phyloP scores from a whole-genome alignment of 768 basidiomycete species.

The Naganishia kalamii region DNA sequence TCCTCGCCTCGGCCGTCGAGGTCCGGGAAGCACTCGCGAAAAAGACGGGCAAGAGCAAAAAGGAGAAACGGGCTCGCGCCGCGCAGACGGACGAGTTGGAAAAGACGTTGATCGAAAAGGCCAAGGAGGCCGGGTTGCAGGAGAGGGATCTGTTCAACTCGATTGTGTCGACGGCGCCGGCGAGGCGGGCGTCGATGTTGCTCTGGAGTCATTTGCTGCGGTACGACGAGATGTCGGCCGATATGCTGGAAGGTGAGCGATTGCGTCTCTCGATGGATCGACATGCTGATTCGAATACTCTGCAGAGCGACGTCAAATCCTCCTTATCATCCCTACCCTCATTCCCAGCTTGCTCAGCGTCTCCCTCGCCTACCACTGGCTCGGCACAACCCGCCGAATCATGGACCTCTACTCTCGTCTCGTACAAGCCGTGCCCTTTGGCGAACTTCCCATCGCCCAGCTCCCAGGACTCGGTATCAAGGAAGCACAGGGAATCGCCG shows the following conservation, averaged over 20 bases:
- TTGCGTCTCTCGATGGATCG: constrained; percentile 15
- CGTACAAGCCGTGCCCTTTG: constrained; percentile 64
- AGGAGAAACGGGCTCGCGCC: constrained; percentile 40
- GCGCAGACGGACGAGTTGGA: constrained; percentile 43
- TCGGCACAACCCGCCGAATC: constrained; percentile 65
- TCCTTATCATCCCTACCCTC: constrained; percentile 66
- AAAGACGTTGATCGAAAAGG: constrained; percentile 35
- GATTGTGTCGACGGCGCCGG: constrained; percentile 13
- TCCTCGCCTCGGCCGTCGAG: constrained; percentile 54
- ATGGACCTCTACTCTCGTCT: constrained; percentile 80
- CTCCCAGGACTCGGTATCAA: constrained; percentile 62
- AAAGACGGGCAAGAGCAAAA: constrained; percentile 37
- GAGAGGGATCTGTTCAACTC: constrained; percentile 25
- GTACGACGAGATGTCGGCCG: constrained; percentile 53
- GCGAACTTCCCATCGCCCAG: constrained; percentile 56
- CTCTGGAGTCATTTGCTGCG: constrained; percentile 81
- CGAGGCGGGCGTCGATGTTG: constrained; percentile 58
- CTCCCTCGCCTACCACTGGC: constrained; percentile 79
- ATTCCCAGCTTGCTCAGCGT: constrained; percentile 77
- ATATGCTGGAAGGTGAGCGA: constrained; percentile 59
- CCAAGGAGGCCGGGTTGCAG: constrained; percentile 36
- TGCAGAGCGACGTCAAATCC: constrained; percentile 63
- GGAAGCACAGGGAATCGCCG: constrained; percentile 39
- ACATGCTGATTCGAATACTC: background rate
- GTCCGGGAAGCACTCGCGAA: constrained; percentile 35